These are phyloP conservation scores for Darksidea phi DNA, from an alignment of 495 filamentous ascomycete species.

Conservation along the genomic window DNA sequence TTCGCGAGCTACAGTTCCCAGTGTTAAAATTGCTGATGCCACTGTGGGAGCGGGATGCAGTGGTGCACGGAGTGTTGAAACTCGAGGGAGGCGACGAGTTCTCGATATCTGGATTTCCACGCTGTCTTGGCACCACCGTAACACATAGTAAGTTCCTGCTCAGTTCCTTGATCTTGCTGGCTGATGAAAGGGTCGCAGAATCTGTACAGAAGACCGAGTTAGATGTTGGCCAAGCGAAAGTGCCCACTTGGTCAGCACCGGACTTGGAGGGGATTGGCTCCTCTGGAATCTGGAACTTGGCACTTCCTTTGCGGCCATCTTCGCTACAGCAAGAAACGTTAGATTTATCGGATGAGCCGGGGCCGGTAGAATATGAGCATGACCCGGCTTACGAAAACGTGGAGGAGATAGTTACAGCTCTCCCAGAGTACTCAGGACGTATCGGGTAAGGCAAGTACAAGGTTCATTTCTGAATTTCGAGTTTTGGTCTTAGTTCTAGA, in stretches of 20 bases:
- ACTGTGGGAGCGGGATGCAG: conserved; percentile 1
- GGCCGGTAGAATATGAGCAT: background rate
- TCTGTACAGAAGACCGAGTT: background rate
- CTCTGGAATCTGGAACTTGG: background rate
- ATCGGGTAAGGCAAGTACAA: too few relatives aligned
- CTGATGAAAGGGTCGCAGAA: background rate
- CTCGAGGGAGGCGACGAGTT: conserved; percentile 21
- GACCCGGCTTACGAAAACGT: background rate
- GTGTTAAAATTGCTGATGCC: conserved; percentile 10
- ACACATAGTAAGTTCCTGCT: background rate
- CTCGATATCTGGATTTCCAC: conserved; percentile 18
- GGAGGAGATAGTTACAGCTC: too few relatives aligned
- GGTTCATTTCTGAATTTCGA: too few relatives aligned
- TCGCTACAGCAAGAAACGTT: background rate
- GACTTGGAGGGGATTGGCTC: background rate
- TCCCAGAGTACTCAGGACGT: too few relatives aligned
- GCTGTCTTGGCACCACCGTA: background rate
- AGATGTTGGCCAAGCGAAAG: background rate
- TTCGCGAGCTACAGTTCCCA: conserved; percentile 1
- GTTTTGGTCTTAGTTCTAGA: too few relatives aligned
- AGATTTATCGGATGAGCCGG: background rate
- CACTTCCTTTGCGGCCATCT: background rate
- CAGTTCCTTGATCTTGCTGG: background rate
- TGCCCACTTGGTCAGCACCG: background rate
- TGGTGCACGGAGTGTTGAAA: conserved; percentile 11